Base-by-base conservation (phyloP, 2,329 filamentous ascomycete species). In the Sphaerulina musiva region DNA sequence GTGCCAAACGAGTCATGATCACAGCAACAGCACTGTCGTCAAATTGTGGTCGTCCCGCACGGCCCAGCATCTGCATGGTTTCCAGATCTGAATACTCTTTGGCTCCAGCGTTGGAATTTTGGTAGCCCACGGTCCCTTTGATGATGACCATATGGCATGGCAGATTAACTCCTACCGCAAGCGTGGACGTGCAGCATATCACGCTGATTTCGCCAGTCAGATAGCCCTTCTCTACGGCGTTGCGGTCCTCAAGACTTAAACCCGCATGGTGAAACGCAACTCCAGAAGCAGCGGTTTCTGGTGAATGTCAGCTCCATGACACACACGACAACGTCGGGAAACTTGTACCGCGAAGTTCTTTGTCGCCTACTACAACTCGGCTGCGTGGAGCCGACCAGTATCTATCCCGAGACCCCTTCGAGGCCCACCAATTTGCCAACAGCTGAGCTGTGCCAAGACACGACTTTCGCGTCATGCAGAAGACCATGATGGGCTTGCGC, bases 21-120 rank as follows among this genome's bases (percentile, higher is more conserved):
- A 93, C 83, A 9, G 87, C 89, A 39, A 83, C 78, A 2, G 87
- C 89, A 54, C 75, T 87, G 47, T 82, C 78, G 62, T 92, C 89
- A 58, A 91, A 95, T 64, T 95, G 89, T 5, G 89, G 89, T 17
- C 89, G 78, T 1, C 89, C 89, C 48, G 89, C 89, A 59, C 89
- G 82, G 6, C 89, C 89, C 46, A 95, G 79, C 89, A 95, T 95
- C 64, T 95, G 89, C 85, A 92, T 92, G 57, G 92, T 80, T 61
- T 95, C 89, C 4, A 95, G 75, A 66, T 93, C 88, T 0, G 87
- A 83, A 61, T 89, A 90, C 66, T 93, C 87, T 52, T 83, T 80
- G 32, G 58, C 59, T n/a, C 52, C 58, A 14, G 56, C 56, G n/a
- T 6, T 71, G 76, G 49, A 26, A 6, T 77, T 71, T 53, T 81